Base-by-base conservation (phyloP, 139 green algal genomes). In the Chlamydomonas incerta region DNA sequence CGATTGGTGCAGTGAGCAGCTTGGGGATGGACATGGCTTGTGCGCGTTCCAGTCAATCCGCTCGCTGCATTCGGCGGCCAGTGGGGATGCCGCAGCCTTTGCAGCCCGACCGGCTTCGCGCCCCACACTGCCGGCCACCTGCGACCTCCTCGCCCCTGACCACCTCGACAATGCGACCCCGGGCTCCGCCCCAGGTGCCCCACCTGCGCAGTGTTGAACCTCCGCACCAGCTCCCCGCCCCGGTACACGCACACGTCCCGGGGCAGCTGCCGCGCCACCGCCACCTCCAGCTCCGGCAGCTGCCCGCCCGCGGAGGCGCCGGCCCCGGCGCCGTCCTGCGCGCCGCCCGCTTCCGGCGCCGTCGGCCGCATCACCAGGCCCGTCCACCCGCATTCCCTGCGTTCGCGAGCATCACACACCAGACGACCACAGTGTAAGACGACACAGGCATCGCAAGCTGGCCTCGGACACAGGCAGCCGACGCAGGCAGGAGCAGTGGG, bases 301-400 rank as follows among this genome's bases (percentile, higher is more conserved):
- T 18, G 20, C 37, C 2, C 6, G 17, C 77, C 77, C 18, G 31
- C 46, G 63, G 20, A 4, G 62, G 15, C 37, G 26, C 60, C 62
- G 62, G 26, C 35, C n/a, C n/a, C 18, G 62, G 15, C 37, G 26
- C 60, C 62, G 62, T 35, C 35, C n/a, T 37, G 17, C 26, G 1
- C 13, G 18, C 62, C 62, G 62, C 3, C 62, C 41, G 5, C 62
- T 23, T 68, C 26, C 14, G 29, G 63, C 63, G 26, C 63, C n/a
- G n/a, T 1, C 29, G 29, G 63, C 29, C n/a, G 29, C 60, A 66
- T 11, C 24, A 24, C 60, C 23, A 66, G 60, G 3, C 77, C 77
- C 10, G 77, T 74, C 77, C 77, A 83, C 9, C 77, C 77, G 65
- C 77, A 83, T 37, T 83, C 77, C 41, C 77, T 83, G 77, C 18